Base-by-base conservation (phyloP, 495 filamentous ascomycete species). In the Hypoxylon lenormandii region DNA sequence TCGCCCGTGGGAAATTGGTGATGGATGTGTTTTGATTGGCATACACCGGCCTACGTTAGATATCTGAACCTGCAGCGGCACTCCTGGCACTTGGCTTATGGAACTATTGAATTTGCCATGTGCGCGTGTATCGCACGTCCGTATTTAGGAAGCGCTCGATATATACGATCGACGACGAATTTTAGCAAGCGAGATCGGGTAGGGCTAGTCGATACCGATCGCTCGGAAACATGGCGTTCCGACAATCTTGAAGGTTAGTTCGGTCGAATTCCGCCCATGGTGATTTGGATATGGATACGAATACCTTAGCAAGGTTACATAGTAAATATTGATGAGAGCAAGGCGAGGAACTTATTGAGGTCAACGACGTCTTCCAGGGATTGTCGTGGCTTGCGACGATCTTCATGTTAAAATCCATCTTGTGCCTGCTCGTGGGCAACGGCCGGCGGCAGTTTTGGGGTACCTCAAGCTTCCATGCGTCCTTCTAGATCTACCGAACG, bases 401-500 rank as follows among this genome's bases (percentile, higher is more conserved):
- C 66, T 18, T 63, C 55, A 55, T 60, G 66, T 54, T 56, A 51
- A 22, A 16, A 23, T 11, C 18, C 45, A 21, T 57, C 15, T 43
- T 23, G 11, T 46, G 43, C 18, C 4, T 22, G 2, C 45, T 26
- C 23, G 48, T 43, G 62, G 42, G 48, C 28, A 55, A 46, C 42
- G 61, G 67, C 51, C 50, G 67, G 51, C 48, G 46, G 60, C 15
- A 60, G 33, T 45, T 40, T 54, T 42, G 56, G 50, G 38, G 36
- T 18, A 33, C 30, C 50, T 52, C 21, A 42, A 63, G 40, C 57
- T 71, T 71, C 68, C 38, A 71, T 66, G 68, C 68, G 37, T 71
- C 52, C 37, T 71, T 71, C 68, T 66, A 71, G 68, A 71, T 66
- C 52, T 66, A 66, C 45, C 38, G 50, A 70, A 47, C 50, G 67